Base-by-base conservation (phyloP, 1,284 basidiomycete genomes). In the Mycena sp. region DNA sequence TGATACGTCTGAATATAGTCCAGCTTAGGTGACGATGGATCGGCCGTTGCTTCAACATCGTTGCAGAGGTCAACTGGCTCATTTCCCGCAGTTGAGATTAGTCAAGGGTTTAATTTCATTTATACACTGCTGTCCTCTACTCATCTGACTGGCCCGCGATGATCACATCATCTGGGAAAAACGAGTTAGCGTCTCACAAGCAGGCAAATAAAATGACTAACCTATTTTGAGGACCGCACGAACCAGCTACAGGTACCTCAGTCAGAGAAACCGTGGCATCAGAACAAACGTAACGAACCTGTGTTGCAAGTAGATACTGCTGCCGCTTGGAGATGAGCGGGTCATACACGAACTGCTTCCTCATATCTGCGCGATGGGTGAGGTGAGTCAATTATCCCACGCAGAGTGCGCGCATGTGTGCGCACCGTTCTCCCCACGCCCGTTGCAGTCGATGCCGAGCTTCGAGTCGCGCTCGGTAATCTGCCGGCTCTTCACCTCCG, bases 321-420 rank as follows among this genome's bases (percentile, higher is more conserved):
- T 99, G 96, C 72, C 97, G 86, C 83, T 99, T 99, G 45, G 94
- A 96, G 75, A 99, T 97, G 65, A 99, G 83, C 29, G 97, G 96
- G 76, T 99, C 97, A 73, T 97, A 97, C 25, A 99, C 97, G 71
- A 94, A 95, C 77, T 99, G 97, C 74, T 92, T 87, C 83, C 93
- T 97, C 97, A 99, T 99, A 73, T 99, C 96, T 97, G 54, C 49
- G n/a, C 30, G n/a, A n/a, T n/a, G n/a, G n/a, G 21, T 29, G 28
- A 40, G n/a, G 55, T n/a, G 38, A 60, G 41, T 49, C 50, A 29
- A 57, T 28, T n/a, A 51, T 10, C 25, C 23, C 16, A 56, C 3
- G 9, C 21, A n/a, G 4, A 12, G 1, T 29, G 16, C 6, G 25
- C n/a, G 14, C 52, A 52, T 61, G 52, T 30, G 44, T n/a, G 78